Evolutionary conservation across 371 early-diverging fungal genomes (phyloP).

Genomic region (Rhizopus sp.): DNA sequence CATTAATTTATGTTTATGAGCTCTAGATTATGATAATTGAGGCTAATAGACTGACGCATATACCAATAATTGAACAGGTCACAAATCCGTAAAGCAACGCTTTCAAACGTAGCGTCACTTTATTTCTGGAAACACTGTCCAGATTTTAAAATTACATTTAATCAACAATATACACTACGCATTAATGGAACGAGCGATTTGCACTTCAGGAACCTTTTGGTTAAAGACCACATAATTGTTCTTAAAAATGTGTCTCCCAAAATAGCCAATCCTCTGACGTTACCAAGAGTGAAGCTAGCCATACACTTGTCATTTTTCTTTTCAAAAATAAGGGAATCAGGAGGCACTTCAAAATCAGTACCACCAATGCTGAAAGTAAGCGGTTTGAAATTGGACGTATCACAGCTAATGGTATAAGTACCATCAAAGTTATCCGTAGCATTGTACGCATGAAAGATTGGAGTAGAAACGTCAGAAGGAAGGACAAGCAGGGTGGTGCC

Average conservation of each 20-base stretch:
- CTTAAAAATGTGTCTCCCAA: slow-evolving; percentile 52
- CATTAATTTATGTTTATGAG: too few species aligned
- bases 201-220: slow-evolving; percentile 30
- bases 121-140: too few species aligned
- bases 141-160: too few species aligned
- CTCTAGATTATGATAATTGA: too few species aligned
- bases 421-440: slow-evolving; percentile 27
- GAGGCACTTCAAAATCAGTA: slow-evolving; percentile 20
- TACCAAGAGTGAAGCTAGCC: slow-evolving; percentile 25
- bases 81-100: too few species aligned
- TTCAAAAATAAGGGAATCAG: slow-evolving; percentile 18
- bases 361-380: slow-evolving; percentile 21
- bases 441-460: slow-evolving; percentile 18
- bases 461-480: slow-evolving; percentile 34
- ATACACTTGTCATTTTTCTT: slow-evolving; percentile 15
- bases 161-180: neutral
- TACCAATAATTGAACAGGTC: too few species aligned
- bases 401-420: slow-evolving; percentile 22
- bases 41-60: too few species aligned
- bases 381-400: slow-evolving; percentile 19
- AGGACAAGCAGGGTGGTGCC: slow-evolving; percentile 64
- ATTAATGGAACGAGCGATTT: slow-evolving; percentile 22
- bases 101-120: too few species aligned
- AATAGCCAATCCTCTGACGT: slow-evolving; percentile 28
- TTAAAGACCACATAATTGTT: slow-evolving; percentile 51